Conservation (phyloP, 371 early-diverging fungal genomes). For the Lichtheimia ornata region DNA sequence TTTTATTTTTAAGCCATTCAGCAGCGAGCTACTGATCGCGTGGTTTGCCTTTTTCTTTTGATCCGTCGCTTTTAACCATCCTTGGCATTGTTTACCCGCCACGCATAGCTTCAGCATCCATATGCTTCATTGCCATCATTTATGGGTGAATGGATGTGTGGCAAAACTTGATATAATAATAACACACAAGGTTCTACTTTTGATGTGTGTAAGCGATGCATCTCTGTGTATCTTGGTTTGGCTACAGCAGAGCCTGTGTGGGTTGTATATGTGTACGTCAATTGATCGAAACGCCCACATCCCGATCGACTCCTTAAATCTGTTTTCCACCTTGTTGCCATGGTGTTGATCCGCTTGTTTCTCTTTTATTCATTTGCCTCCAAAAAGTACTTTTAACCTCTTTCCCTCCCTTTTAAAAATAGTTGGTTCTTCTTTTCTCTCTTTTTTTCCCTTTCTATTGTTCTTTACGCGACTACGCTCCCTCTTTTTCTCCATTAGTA, state of each 20-base stretch:
- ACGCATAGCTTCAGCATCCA: background rate
- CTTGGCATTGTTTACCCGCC: background rate
- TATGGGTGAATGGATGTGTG: background rate
- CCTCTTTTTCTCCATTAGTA: too few relatives aligned
- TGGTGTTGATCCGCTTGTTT: background rate
- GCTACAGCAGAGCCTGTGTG: too few relatives aligned
- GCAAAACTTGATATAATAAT: too few relatives aligned
- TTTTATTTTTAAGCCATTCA: slow-evolving; percentile 9
- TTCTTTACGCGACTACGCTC: background rate
- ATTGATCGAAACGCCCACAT: slow-evolving; percentile 6
- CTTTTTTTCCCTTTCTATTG: slow-evolving; percentile 1
- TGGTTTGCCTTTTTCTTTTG: slow-evolving; percentile 15
- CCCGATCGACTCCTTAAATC: slow-evolving; percentile 12
- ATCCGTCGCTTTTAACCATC: background rate
- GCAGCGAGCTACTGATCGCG: slow-evolving; percentile 7
- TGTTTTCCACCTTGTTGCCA: slow-evolving; percentile 1
- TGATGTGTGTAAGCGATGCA: too few relatives aligned
- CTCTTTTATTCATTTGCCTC: background rate
- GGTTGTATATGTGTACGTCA: background rate
- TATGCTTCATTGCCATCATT: background rate
- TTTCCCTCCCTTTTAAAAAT: background rate
- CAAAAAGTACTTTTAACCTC: background rate
- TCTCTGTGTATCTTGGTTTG: too few relatives aligned
- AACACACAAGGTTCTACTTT: too few relatives aligned
- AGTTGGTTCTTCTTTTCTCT: too few relatives aligned